Evolutionary conservation across 75 land plant genomes (phyloP).

Genomic region (Pseudotsuga menziesii): DNA sequence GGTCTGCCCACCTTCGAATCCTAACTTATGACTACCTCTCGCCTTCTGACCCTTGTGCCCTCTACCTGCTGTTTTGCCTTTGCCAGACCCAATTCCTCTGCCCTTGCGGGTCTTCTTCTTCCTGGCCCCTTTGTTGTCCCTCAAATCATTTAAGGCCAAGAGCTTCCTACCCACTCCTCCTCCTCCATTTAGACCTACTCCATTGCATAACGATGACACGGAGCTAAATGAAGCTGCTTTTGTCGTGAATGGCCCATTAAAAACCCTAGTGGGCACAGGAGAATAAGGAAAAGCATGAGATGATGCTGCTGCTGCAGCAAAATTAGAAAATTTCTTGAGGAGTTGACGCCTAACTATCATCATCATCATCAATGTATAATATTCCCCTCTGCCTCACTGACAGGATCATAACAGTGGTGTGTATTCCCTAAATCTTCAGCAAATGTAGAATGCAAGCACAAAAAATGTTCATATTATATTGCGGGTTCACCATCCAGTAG

Average conservation of each 20-base stretch:
- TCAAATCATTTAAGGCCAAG: constrained; percentile 65
- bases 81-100: constrained; percentile 94
- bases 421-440: no score
- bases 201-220: neutral
- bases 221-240: neutral
- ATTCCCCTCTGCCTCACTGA: no score
- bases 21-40: constrained; percentile 59
- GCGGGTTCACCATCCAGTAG: no score
- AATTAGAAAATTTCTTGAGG: neutral
- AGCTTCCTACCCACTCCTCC: constrained; percentile 19
- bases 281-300: neutral
- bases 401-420: no score
- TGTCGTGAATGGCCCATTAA: neutral
- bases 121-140: constrained; percentile 59
- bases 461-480: no score
- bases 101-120: constrained; percentile 85
- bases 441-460: no score
- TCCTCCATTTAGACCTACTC: neutral
- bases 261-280: no score
- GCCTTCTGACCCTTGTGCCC: constrained; percentile 98
- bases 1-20: constrained; percentile 97
- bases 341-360: neutral
- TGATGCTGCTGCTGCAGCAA: neutral
- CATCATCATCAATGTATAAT: no score
- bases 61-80: constrained; percentile 93